These are phyloP conservation scores for Exophiala spinifera DNA, from an alignment of 2,329 filamentous ascomycete species.

Conservation along the genomic window DNA sequence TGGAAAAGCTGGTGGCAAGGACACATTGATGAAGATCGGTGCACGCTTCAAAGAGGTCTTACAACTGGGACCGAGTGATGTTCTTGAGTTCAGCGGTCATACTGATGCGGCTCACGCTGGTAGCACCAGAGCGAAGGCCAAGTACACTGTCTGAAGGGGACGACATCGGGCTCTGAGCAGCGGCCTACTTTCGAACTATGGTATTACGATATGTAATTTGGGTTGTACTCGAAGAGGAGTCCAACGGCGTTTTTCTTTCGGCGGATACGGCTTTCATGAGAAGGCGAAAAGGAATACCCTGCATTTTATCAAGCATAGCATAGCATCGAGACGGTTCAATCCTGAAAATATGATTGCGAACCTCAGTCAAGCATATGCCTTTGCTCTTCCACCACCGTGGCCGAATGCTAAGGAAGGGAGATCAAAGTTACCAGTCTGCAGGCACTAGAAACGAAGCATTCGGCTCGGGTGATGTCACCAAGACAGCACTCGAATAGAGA, in stretches of 20 bases:
- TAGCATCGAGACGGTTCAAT: constrained; percentile 1
- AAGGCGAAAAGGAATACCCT: constrained; percentile 16
- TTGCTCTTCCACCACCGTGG: too few relatives aligned
- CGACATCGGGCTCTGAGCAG: background rate
- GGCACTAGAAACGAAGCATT: background rate
- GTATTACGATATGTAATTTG: constrained; percentile 6
- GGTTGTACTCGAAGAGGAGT: constrained; percentile 7
- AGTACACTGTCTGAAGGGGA: constrained; percentile 73
- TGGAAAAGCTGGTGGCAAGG: constrained; percentile 83
- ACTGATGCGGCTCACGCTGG: constrained; percentile 90
- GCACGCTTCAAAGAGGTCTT: constrained; percentile 89
- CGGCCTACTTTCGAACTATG: background rate
- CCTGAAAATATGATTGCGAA: background rate
- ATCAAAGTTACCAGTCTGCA: too few relatives aligned
- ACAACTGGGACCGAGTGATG: constrained; percentile 70
- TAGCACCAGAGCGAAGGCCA: constrained; percentile 93
- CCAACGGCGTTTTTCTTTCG: constrained; percentile 14
- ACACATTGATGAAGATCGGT: constrained; percentile 80
- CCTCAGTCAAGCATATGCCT: background rate
- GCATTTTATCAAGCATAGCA: constrained; percentile 22
- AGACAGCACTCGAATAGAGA: background rate
- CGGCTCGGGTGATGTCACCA: background rate
- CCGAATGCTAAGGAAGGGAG: too few relatives aligned
- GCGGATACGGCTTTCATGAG: constrained; percentile 6
- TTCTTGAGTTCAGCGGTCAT: constrained; percentile 93